phyloP scores from a whole-genome alignment of 345 rosid species.

The Eucalyptus tenuipes region DNA sequence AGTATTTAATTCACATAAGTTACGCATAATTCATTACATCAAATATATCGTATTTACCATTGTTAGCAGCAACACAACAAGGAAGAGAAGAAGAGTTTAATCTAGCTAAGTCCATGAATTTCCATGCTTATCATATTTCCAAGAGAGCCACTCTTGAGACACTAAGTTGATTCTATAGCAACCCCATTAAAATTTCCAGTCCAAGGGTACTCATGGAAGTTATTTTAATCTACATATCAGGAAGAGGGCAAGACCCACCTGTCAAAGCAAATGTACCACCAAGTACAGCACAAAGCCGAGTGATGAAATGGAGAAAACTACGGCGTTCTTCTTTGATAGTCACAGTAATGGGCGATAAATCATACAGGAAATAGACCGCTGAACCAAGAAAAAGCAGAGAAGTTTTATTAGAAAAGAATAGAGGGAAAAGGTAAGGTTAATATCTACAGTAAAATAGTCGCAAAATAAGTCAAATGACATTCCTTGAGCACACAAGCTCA shows the following conservation, averaged over 20 bases:
- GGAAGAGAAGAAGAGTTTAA: not conserved
- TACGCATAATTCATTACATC: not conserved
- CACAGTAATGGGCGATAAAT: constrained; percentile 93
- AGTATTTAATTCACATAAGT: not conserved
- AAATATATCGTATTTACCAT: not conserved
- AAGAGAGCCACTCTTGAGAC: not conserved
- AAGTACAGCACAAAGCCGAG: constrained; percentile 96
- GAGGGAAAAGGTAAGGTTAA: not conserved
- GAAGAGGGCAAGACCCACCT: constrained; percentile 29
- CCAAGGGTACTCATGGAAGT: not conserved
- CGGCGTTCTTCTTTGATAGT: constrained; percentile 90
- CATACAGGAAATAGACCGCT: constrained; percentile 96
- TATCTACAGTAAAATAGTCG: not conserved
- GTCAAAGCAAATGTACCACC: constrained; percentile 98
- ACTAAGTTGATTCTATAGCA: not conserved
- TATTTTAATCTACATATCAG: not conserved
- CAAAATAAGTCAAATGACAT: not conserved
- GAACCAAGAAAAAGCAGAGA: not conserved
- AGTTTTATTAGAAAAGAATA: not conserved
- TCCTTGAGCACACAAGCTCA: not conserved
- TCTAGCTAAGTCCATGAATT: not conserved
- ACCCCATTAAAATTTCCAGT: not conserved
- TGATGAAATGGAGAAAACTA: constrained; percentile 87
- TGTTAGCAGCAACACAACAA: not conserved
- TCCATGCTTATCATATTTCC: not conserved